Base-by-base conservation (phyloP, 257 asterid genomes). In the Penstemon davidsonii region DNA sequence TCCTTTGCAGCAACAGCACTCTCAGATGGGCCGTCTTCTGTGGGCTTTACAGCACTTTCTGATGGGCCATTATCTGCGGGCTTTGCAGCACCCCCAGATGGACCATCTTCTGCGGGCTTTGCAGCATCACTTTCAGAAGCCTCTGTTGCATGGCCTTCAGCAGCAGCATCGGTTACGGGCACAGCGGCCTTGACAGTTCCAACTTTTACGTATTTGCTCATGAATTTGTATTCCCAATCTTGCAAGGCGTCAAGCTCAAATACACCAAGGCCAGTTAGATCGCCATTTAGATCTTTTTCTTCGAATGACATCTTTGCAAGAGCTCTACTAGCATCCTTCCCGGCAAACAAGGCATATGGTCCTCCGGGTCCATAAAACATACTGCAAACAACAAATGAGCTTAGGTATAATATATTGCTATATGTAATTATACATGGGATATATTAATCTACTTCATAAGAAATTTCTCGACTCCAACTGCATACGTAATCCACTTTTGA, bases 151-250 rank as follows among this genome's bases (percentile, higher is more conserved):
- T 77, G 84, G 7, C 75, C 79, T 37, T 77, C 76, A 19, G 80
- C n/a, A 2, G 81, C 59, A 25, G 33, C 33, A 25, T 25, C 33
- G 2, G 33, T 25, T 25, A 25, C 2, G 2, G 33, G 33, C 33
- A 25, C 33, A 25, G 33, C 2, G 7, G 70, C 60, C 82, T 84
- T 87, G 49, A 93, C 75, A 7, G 97, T 88, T 65, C 98, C 98
- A 18, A 93, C 98, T 82, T 93, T 93, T 65, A 90, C 96, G 59
- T 93, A 93, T 80, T 93, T 93, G 96, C 96, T 81, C 98, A 88
- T 88, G 87, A 92, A 90, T 83, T 88, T 92, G 85, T 92, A 86
- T 54, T 92, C 98, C 98, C 98, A 90, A 72, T 90, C 97, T 73
- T 88, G 97, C 12, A 93, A 66, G 12, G 97, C 97, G 58, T 93